Evolutionary conservation across 495 filamentous ascomycete species (phyloP).

Genomic region (Emericellopsis terricola): DNA sequence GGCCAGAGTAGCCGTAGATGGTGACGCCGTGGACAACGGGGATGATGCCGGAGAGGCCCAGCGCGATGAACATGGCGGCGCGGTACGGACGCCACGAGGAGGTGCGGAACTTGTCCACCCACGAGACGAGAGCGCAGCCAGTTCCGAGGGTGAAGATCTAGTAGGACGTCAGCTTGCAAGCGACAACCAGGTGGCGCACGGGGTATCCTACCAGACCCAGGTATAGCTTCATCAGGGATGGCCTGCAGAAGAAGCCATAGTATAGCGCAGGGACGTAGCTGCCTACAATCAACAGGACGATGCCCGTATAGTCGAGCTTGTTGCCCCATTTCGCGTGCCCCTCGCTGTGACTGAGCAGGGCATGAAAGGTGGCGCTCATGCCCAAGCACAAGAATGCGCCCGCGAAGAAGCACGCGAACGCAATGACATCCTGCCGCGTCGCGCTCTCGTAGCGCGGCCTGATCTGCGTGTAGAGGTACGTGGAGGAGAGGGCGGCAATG

Average conservation of each 20-base stretch:
- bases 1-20: conserved; percentile 27
- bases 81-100: conserved; percentile 71
- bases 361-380: conserved; percentile 59
- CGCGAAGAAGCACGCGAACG: conserved; percentile 61
- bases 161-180: not conserved
- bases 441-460: conserved; percentile 51
- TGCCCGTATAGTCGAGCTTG: conserved; percentile 77
- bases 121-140: conserved; percentile 55
- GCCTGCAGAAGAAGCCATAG: conserved; percentile 65
- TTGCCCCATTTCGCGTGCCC: conserved; percentile 28
- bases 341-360: conserved; percentile 22
- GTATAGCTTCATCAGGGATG: conserved; percentile 44
- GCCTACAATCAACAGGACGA: conserved; percentile 74
- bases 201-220: conserved; percentile 44
- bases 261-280: conserved; percentile 74
- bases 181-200: not conserved
- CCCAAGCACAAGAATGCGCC: conserved; percentile 62
- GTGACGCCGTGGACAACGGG: conserved; percentile 53
- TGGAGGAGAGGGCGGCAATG: conserved; percentile 12
- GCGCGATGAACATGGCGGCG: conserved; percentile 76
- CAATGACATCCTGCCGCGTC: conserved; percentile 43
- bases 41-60: conserved; percentile 70
- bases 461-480: conserved; percentile 19
- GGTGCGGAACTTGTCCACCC: conserved; percentile 64
- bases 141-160: conserved; percentile 63